A percentile compares a stretch with the other conserved stretches of the same genome.
phyloP scores from a whole-genome alignment of 2,329 filamentous ascomycete species.

The Aaosphaeria pasadenensis region DNA sequence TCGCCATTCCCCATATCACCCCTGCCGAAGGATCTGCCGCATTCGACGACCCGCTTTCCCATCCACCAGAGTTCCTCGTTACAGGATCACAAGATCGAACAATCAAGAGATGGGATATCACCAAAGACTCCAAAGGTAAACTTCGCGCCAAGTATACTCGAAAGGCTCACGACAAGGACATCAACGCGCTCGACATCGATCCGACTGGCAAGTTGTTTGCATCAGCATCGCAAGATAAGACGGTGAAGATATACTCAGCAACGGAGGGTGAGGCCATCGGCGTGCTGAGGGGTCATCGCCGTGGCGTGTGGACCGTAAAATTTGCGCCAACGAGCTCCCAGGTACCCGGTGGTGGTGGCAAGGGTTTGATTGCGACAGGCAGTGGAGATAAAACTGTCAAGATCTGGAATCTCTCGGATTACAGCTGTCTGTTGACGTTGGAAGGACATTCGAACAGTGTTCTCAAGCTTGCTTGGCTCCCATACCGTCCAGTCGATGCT shows the following conservation, averaged over 20 bases:
- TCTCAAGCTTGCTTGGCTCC: conserved; percentile 87
- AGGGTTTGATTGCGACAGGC: conserved; percentile 82
- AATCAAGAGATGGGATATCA: conserved; percentile 87
- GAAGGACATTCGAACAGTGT: conserved; percentile 97
- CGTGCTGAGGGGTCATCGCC: conserved; percentile 85
- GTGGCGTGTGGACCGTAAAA: conserved; percentile 92
- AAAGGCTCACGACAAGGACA: conserved; percentile 98
- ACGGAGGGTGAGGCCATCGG: conserved; percentile 88
- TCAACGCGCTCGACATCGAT: conserved; percentile 88
- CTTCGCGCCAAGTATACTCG: conserved; percentile 76
- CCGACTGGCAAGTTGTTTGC: conserved; percentile 77
- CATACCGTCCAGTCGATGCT: conserved; percentile 41
- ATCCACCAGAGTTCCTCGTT: conserved; percentile 80
- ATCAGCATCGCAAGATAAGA: conserved; percentile 93
- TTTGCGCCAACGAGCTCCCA: conserved; percentile 82
- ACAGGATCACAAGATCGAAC: conserved; percentile 96
- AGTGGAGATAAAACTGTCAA: conserved; percentile 92
- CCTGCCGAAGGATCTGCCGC: conserved; percentile 69
- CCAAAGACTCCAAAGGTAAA: conserved; percentile 49
- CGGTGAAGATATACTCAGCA: conserved; percentile 93
- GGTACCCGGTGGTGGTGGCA: conserved; percentile 55
- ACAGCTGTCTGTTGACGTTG: conserved; percentile 87
- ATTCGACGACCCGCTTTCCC: conserved; percentile 67
- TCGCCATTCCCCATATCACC: conserved; percentile 70
- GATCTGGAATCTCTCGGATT: conserved; percentile 90